phyloP scores from a whole-genome alignment of 768 basidiomycete genomes.

The Fibroporia radiculosa region DNA sequence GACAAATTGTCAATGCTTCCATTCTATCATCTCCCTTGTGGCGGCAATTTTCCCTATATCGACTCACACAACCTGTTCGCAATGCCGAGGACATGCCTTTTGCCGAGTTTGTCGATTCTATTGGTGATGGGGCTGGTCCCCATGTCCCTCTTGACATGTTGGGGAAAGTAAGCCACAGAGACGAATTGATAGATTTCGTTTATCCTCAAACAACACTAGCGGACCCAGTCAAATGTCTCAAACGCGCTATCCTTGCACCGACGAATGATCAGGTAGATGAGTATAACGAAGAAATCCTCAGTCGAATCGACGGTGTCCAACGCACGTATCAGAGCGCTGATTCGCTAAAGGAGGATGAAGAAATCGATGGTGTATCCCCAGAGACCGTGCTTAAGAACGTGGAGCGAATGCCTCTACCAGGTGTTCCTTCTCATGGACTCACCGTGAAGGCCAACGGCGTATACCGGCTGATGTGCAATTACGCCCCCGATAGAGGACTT shows the following conservation, averaged over 20 bases:
- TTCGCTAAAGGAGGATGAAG: conserved; percentile 16
- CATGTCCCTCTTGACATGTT: conserved; percentile 20
- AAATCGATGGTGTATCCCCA: conserved; percentile 11
- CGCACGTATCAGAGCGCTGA: conserved; percentile 21
- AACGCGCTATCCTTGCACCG: conserved; percentile 30
- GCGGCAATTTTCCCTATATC: conserved; percentile 20
- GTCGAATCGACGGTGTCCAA: conserved; percentile 17
- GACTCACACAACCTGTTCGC: conserved; percentile 26
- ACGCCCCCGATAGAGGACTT: conserved; percentile 28
- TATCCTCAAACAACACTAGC: conserved; percentile 20
- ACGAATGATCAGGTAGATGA: conserved; percentile 28
- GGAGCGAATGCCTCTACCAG: conserved; percentile 11
- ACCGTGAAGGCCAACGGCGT: conserved; percentile 25
- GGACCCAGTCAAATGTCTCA: conserved; percentile 20
- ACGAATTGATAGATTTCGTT: conserved; percentile 21
- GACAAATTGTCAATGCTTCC: conserved; percentile 27
- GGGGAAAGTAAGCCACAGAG: conserved; percentile 4
- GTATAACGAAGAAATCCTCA: conserved; percentile 27
- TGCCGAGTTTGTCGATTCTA: conserved; percentile 28
- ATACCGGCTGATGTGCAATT: conserved; percentile 30
- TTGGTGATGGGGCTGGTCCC: conserved; percentile 28
- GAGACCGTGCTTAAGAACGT: conserved; percentile 17
- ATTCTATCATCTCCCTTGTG: conserved; percentile 29
- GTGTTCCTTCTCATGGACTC: conserved; percentile 21
- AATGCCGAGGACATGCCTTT: conserved; percentile 29